Percentiles rank a stretch among this genome's conserved stretches.
phyloP scores from a whole-genome alignment of 176 grass and related monocot species.

The Triticum urartu region DNA sequence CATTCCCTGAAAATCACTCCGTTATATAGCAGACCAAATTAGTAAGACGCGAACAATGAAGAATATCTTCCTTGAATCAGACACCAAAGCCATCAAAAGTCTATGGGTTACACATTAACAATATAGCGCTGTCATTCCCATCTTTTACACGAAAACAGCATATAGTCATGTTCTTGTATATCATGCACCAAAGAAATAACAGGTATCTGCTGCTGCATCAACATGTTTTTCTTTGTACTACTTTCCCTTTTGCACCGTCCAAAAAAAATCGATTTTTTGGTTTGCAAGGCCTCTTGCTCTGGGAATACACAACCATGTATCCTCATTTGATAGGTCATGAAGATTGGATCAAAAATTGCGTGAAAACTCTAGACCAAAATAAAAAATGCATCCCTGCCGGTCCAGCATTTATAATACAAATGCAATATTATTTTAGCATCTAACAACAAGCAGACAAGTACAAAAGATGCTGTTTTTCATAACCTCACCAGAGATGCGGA shows the following conservation, averaged over 20 bases:
- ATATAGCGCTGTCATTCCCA: neutral
- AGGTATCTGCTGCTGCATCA: constrained; percentile 6
- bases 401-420: constrained; percentile 49
- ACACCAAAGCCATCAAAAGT: no score
- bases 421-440: constrained; percentile 54
- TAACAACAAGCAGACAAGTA: no score
- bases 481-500: no score
- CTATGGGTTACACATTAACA: neutral
- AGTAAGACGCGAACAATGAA: no score
- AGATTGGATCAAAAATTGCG: neutral
- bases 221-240: neutral
- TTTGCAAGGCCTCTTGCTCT: neutral
- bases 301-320: neutral
- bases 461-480: no score
- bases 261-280: neutral
- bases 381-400: constrained; percentile 18
- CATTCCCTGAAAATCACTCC: neutral
- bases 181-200: neutral
- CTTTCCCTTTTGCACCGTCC: no score
- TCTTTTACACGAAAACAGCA: neutral
- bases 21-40: neutral
- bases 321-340: neutral
- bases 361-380: constrained; percentile 27
- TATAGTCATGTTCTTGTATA: neutral
- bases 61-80: no score